Conservation (phyloP, 208 protist species). For the Trypanosoma theileri region DNA sequence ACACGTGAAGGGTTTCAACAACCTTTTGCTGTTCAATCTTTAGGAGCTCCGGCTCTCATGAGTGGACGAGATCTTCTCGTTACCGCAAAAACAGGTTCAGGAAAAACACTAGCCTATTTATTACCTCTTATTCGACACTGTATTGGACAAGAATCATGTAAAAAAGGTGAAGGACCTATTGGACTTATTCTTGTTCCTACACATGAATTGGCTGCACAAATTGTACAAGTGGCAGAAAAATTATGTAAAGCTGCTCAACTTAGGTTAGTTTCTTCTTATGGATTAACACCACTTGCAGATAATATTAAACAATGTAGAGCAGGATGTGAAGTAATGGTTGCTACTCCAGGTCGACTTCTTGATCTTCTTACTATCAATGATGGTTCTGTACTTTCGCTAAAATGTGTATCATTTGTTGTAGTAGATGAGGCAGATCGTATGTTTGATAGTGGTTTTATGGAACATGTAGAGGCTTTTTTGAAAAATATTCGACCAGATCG, state of each 20-base stretch:
- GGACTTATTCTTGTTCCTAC: conserved; percentile 92
- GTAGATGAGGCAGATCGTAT: conserved; percentile 95
- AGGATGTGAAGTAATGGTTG: conserved; percentile 82
- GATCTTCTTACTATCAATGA: conserved; percentile 89
- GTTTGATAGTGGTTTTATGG: conserved; percentile 94
- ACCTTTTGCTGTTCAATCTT: conserved; percentile 88
- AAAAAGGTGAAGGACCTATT: conserved; percentile 84
- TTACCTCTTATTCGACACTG: conserved; percentile 92
- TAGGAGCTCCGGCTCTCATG: conserved; percentile 83
- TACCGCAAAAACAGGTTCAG: conserved; percentile 93
- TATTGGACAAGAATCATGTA: conserved; percentile 74
- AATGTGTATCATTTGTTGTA: conserved; percentile 81
- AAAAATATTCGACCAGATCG: conserved; percentile 88
- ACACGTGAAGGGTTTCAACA: conserved; percentile 45
- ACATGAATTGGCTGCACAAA: conserved; percentile 93
- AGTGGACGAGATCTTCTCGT: conserved; percentile 87
- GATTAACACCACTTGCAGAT: conserved; percentile 66
- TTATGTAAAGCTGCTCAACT: conserved; percentile 57
- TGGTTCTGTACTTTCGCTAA: conserved; percentile 59
- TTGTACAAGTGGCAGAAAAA: conserved; percentile 70
- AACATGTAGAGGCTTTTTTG: conserved; percentile 90
- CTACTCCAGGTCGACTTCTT: conserved; percentile 83
- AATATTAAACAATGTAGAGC: conserved; percentile 68
- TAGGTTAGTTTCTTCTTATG: conserved; percentile 71
- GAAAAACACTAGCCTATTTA: conserved; percentile 94